A percentile compares a stretch with the other conserved stretches of the same genome.
Evolutionary conservation across 2,329 filamentous ascomycete species (phyloP).

Genomic region (Chalara sp.): DNA sequence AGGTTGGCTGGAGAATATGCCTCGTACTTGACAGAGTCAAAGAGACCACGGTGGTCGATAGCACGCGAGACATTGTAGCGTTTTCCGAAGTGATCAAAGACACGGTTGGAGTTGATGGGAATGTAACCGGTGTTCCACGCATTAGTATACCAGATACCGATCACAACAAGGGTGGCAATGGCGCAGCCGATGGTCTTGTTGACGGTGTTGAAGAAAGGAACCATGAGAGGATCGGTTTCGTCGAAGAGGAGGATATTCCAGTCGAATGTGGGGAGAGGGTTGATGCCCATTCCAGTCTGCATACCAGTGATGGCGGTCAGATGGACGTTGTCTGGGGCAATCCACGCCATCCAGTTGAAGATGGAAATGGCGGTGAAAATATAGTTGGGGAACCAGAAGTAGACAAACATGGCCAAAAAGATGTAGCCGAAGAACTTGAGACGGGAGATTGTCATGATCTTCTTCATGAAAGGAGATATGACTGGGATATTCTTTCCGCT

Average conservation of each 20-base stretch:
- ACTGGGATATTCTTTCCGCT: conserved; percentile 41
- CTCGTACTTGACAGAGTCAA: conserved; percentile 38
- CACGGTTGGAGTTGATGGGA: too few relatives aligned
- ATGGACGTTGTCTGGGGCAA: conserved; percentile 32
- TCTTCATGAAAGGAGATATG: conserved; percentile 35
- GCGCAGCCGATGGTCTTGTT: conserved; percentile 58
- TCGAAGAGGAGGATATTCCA: too few relatives aligned
- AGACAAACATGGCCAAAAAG: conserved; percentile 35
- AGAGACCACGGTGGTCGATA: too few relatives aligned
- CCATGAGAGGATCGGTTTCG: conserved; percentile 57
- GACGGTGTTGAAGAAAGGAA: conserved; percentile 55
- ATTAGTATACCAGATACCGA: too few relatives aligned
- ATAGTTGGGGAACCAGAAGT: conserved; percentile 52
- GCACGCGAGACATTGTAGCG: too few relatives aligned
- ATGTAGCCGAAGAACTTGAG: conserved; percentile 36
- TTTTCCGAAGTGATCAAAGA: too few relatives aligned
- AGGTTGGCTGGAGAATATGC: conserved; percentile 67
- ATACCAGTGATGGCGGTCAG: too few relatives aligned
- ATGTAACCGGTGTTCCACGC: too few relatives aligned
- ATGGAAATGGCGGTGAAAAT: conserved; percentile 42
- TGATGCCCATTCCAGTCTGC: too few relatives aligned
- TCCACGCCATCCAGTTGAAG: conserved; percentile 49
- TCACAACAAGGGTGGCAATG: conserved; percentile 35
- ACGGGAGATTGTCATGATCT: conserved; percentile 36
- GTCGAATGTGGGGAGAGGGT: too few relatives aligned